These are phyloP conservation scores for Coleophoma eucalyptorum DNA, from an alignment of 2,329 filamentous ascomycete species.

Conservation along the genomic window DNA sequence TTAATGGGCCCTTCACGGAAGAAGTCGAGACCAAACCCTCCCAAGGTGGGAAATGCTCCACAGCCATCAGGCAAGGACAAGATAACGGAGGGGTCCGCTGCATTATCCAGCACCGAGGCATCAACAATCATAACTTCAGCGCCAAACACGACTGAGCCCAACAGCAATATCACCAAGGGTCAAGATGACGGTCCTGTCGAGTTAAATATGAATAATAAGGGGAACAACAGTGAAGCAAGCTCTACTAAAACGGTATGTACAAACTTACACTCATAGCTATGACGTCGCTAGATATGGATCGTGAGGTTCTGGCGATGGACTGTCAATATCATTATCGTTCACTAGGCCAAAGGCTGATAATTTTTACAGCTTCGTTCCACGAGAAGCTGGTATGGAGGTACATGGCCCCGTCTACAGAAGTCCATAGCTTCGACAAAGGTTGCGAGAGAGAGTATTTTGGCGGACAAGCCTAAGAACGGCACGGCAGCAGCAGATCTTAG, in stretches of 20 bases:
- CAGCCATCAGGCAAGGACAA: neutral
- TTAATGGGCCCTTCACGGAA: conserved; percentile 25
- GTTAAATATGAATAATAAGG: conserved; percentile 7
- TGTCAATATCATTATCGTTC: neutral
- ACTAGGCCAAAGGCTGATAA: conserved; percentile 6
- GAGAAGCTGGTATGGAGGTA: conserved; percentile 53
- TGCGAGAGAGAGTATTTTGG: conserved; percentile 57
- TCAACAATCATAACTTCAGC: too few relatives aligned
- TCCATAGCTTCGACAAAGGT: conserved; percentile 56
- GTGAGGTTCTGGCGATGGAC: neutral
- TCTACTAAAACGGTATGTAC: conserved; percentile 9
- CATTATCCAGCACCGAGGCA: neutral
- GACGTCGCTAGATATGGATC: neutral
- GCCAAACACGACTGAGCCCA: neutral
- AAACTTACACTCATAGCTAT: neutral
- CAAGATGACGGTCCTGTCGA: conserved; percentile 7
- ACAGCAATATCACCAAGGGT: conserved; percentile 3
- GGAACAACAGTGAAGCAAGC: conserved; percentile 5
- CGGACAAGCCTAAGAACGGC: conserved; percentile 32
- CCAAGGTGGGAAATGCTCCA: conserved; percentile 14
- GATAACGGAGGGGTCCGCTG: conserved; percentile 1
- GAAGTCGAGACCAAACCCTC: conserved; percentile 17
- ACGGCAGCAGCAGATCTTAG: conserved; percentile 18
- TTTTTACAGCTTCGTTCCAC: neutral
- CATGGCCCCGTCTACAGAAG: conserved; percentile 52